phyloP scores from a whole-genome alignment of 2,329 filamentous ascomycete species.

The Botrytis fragariae region DNA sequence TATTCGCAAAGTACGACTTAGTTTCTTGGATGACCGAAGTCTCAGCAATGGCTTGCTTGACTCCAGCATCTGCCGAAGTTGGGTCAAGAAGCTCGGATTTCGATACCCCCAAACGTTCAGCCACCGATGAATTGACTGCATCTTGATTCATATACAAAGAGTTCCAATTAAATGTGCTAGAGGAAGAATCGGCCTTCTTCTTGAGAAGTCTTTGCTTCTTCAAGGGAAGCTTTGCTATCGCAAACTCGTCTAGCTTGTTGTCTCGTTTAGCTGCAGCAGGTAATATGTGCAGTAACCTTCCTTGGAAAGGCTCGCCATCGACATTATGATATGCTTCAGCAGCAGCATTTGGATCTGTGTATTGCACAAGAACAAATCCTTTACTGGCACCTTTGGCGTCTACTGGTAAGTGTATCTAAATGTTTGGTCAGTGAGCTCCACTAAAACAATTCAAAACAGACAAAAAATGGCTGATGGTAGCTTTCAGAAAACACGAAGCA shows the following conservation, averaged over 20 bases:
- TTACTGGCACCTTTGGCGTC: conserved; percentile 73
- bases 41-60: conserved; percentile 96
- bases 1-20: conserved; percentile 82
- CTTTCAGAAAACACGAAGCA: conserved; percentile 80
- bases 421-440: conserved; percentile 40
- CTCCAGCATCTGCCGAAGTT: conserved; percentile 89
- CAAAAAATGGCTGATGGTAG: conserved; percentile 32
- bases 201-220: conserved; percentile 93
- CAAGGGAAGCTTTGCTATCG: conserved; percentile 83
- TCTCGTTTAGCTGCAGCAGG: conserved; percentile 81
- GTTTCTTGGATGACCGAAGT: conserved; percentile 96
- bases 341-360: conserved; percentile 67
- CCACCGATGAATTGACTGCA: conserved; percentile 87
- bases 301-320: conserved; percentile 87
- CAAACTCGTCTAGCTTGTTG: conserved; percentile 79
- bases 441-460: conserved; percentile 20
- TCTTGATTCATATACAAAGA: conserved; percentile 99
- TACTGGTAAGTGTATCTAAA: conserved; percentile 80
- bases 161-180: conserved; percentile 91
- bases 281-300: conserved; percentile 85
- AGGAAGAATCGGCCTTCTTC: conserved; percentile 76
- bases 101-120: conserved; percentile 79
- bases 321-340: conserved; percentile 74
- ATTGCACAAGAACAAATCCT: conserved; percentile 88
- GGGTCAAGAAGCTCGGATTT: conserved; percentile 93